Base-by-base conservation (phyloP, 768 basidiomycete genomes). In the Pisolithus orientalis region DNA sequence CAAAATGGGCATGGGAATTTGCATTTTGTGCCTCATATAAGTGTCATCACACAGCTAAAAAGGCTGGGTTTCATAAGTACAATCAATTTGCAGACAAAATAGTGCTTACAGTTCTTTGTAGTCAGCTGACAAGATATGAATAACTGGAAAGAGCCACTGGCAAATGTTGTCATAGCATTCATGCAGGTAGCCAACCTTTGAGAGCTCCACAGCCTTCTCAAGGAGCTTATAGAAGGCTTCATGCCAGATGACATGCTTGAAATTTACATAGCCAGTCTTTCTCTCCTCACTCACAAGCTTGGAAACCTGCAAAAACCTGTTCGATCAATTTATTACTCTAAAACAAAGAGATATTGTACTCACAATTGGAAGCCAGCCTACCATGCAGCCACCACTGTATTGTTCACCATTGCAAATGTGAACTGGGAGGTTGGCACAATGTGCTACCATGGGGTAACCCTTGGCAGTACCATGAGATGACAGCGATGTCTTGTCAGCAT, bases 71-170 rank as follows among this genome's bases (percentile, higher is more conserved):
- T 21, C 21, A 11, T 34, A 34, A 34, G 34, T 34, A 34, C 11
- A 14, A 5, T 34, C 2, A 3, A 5, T 11, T 34, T 13, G 34
- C 11, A 34, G 34, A 14, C 34, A 34, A 73, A 68, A 2, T 66
- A 49, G 53, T 7, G 17, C 70, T n/a, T 65, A 75, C 75, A 70
- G 69, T 60, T 78, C 73, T 53, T 76, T 70, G 55, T 74, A 78
- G 39, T 76, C 73, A 28, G 73, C 65, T 8, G 67, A 69, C 2
- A 74, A 50, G 8, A 74, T 70, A 0, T 72, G 44, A 29, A 76
- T 63, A 25, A 68, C 44, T 9, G 71, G 73, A 48, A 59, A 76
- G 0, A 77, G 49, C 14, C 31, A 55, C 0, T 64, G 67, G 1
- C 47, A 5, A 10, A 69, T 56, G 0, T 50, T 57, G 53, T 73